phyloP scores from a whole-genome alignment of 768 basidiomycete genomes.

The Hericium alpestre region DNA sequence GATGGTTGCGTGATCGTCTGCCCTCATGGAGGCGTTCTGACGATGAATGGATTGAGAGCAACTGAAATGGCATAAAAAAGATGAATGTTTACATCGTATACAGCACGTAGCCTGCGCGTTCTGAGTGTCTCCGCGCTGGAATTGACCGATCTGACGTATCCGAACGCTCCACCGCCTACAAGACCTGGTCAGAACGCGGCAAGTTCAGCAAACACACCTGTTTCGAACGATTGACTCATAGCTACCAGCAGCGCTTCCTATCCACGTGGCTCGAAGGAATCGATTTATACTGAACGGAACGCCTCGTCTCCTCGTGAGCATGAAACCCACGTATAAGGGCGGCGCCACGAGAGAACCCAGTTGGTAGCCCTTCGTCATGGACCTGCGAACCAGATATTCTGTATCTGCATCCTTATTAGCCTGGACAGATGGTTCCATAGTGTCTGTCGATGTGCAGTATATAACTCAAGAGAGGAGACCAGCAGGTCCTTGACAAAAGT shows the following conservation, averaged over 20 bases:
- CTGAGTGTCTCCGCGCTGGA: constrained; percentile 40
- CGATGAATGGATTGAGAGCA: neutral
- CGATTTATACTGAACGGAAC: constrained; percentile 48
- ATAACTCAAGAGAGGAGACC: too few species aligned
- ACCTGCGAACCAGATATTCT: constrained; percentile 55
- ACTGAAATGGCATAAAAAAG: neutral
- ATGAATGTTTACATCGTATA: constrained; percentile 45
- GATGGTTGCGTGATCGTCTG: constrained; percentile 68
- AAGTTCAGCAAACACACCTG: neutral
- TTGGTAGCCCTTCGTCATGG: constrained; percentile 61
- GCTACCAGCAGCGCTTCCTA: constrained; percentile 53
- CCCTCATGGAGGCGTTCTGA: constrained; percentile 48
- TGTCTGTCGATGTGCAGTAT: too few species aligned
- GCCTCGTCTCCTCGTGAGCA: constrained; percentile 44
- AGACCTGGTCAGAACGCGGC: constrained; percentile 27
- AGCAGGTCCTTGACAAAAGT: too few species aligned
- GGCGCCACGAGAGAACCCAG: constrained; percentile 52
- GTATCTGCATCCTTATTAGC: constrained; percentile 31
- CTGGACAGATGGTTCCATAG: too few species aligned
- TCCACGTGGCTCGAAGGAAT: constrained; percentile 62
- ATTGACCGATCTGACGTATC: constrained; percentile 49
- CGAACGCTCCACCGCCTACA: constrained; percentile 41
- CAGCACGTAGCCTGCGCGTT: constrained; percentile 35
- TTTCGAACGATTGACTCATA: neutral
- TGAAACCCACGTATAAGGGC: constrained; percentile 45